Base-by-base conservation (phyloP, 768 basidiomycete species). In the Termitomyces sp. region DNA sequence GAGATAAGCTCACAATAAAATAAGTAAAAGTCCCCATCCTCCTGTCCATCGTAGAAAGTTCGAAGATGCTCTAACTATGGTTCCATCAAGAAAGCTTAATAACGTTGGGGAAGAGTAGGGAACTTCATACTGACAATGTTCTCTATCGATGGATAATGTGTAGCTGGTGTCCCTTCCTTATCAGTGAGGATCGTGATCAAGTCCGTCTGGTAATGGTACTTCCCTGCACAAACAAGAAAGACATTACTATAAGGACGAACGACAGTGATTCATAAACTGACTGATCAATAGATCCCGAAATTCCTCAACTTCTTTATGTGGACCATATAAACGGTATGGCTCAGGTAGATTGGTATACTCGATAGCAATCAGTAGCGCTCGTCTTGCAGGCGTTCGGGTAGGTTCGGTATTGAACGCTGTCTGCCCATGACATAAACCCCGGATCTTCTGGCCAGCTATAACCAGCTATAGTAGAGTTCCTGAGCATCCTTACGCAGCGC, bases 301-400 rank as follows among this genome's bases (percentile, higher is more conserved):
- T 0, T 32, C 22, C 13, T 52, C 43, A 32, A 43, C 51, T n/a
- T 57, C 50, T 20, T 22, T 11, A n/a, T 43, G 51, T 5, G 51
- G 51, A 7, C 32, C 32, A 4, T 1, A 22, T 2, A 57, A 47
- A 7, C 44, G 50, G 36, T 48, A 22, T 27, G 3, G 1, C 1
- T 16, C 15, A 6, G 45, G 31, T 2, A 48, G 36, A 10, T 41
- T 51, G 25, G 7, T 10, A 15, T 57, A 57, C 18, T 38, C 43
- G 2, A 53, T 53, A 2, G 51, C 56, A n/a, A 57, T 43, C 1
- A 57, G 27, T 5, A 57, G 40, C 5, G 56, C 56, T 3, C 44
- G 42, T 20, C 46, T 53, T 6, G 15, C 25, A 5, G 36, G 40
- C 22, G 32, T 27, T 22, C 20, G 41, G n/a, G n/a, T 1, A 43